A percentile compares a stretch with the other conserved stretches of the same genome.
phyloP scores from a whole-genome alignment of 768 basidiomycete genomes.

The Lentinus tigrinus region DNA sequence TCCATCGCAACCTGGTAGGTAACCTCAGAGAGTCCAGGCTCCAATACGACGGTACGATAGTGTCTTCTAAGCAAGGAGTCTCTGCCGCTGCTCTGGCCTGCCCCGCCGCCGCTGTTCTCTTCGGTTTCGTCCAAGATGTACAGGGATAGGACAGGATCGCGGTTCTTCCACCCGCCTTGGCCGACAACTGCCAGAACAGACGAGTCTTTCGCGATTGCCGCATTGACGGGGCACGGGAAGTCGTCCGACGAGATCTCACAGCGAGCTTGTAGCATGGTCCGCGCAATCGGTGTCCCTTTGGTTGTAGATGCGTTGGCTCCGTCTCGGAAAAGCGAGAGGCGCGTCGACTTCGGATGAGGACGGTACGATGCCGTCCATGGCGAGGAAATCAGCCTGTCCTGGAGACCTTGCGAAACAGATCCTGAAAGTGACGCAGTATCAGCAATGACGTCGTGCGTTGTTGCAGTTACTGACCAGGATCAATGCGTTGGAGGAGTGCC shows the following conservation, averaged over 20 bases:
- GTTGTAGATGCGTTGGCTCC: constrained; percentile 19
- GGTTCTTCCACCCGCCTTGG: constrained; percentile 35
- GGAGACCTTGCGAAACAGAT: background rate
- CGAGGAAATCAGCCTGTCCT: background rate
- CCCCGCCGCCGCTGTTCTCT: background rate
- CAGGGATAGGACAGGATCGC: constrained; percentile 29
- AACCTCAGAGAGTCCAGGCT: constrained; percentile 25
- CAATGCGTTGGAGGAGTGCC: background rate
- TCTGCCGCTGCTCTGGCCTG: background rate
- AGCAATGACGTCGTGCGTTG: too few species aligned
- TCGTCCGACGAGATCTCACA: constrained; percentile 29
- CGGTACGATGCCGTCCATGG: constrained; percentile 14
- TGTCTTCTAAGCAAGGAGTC: background rate
- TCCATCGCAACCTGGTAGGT: constrained; percentile 17
- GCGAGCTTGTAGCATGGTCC: constrained; percentile 35
- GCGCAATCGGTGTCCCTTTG: constrained; percentile 23
- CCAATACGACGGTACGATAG: constrained; percentile 2
- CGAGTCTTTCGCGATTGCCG: constrained; percentile 24
- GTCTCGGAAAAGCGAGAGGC: constrained; percentile 35
- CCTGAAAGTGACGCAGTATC: background rate
- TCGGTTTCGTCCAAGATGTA: constrained; percentile 22
- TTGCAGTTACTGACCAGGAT: too few species aligned
- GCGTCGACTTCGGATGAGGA: constrained; percentile 31
- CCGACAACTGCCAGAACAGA: constrained; percentile 25
- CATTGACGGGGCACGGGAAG: constrained; percentile 18